Evolutionary conservation across 1,284 basidiomycete species (phyloP).

Genomic region (Phaffia rhodozyma): DNA sequence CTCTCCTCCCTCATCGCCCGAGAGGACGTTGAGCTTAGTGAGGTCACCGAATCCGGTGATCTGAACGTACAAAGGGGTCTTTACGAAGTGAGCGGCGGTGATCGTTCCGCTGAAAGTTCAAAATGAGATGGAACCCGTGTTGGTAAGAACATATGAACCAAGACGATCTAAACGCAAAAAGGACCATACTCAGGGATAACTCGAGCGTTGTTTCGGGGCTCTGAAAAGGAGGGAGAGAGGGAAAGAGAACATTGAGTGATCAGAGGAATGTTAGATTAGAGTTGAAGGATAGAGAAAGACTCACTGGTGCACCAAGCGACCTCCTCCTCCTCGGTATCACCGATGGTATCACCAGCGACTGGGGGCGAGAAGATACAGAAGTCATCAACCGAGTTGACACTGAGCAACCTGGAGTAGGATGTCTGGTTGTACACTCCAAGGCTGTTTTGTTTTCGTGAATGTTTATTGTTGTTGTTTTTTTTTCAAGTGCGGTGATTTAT

Average conservation of each 20-base stretch:
- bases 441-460: conserved; percentile 10
- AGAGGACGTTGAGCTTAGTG: conserved; percentile 37
- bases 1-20: conserved; percentile 38
- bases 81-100: conserved; percentile 40
- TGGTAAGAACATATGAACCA: background rate
- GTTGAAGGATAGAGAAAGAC: conserved; percentile 14
- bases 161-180: background rate
- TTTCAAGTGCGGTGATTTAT: background rate
- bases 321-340: conserved; percentile 41
- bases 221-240: conserved; percentile 12
- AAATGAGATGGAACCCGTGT: background rate
- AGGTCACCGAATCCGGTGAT: conserved; percentile 31
- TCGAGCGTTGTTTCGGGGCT: conserved; percentile 41
- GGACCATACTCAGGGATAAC: conserved; percentile 35
- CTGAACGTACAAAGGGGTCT: conserved; percentile 40
- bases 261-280: too few relatives aligned
- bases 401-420: conserved; percentile 31
- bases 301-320: conserved; percentile 45
- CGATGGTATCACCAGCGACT: conserved; percentile 35
- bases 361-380: conserved; percentile 41
- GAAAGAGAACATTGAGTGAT: background rate
- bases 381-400: conserved; percentile 32
- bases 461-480: background rate
- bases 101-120: conserved; percentile 31
- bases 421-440: conserved; percentile 33